A percentile compares a stretch with the other conserved stretches of the same genome.
phyloP scores from a whole-genome alignment of 257 asterid genomes.

The Dorcoceras hygrometricum region DNA sequence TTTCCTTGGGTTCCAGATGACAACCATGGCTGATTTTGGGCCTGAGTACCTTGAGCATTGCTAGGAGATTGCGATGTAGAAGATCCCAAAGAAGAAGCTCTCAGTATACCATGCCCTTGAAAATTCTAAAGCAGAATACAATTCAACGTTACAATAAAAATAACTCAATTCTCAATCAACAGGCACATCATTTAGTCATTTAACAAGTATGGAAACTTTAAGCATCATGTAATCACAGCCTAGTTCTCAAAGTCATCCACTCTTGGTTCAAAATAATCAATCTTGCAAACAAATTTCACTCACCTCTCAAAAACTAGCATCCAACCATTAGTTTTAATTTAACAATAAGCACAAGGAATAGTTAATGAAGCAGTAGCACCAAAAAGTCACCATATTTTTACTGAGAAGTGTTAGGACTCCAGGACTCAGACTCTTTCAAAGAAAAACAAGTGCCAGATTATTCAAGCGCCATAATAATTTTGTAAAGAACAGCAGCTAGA shows the following conservation, averaged over 20 bases:
- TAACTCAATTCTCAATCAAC: slow-evolving; percentile 7
- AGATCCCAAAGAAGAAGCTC: slow-evolving; percentile 60
- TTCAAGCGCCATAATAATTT: not conserved
- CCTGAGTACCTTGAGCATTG: slow-evolving; percentile 46
- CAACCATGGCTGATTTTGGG: slow-evolving; percentile 84
- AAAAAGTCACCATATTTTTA: slow-evolving; percentile 5
- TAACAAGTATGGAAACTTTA: slow-evolving; percentile 2
- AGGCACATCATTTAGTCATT: not conserved
- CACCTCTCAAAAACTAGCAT: not conserved
- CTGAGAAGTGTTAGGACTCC: slow-evolving; percentile 15
- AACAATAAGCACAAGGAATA: slow-evolving; percentile 1
- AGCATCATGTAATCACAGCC: not conserved
- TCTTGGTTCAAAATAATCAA: not conserved
- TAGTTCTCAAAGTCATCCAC: slow-evolving; percentile 17
- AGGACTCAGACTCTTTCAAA: not conserved
- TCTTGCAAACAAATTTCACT: not conserved
- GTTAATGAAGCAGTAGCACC: not conserved
- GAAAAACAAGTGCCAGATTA: not conserved
- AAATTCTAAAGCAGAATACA: slow-evolving; percentile 43
- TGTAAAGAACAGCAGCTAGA: not conserved
- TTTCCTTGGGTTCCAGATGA: slow-evolving; percentile 69
- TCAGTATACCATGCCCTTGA: slow-evolving; percentile 73
- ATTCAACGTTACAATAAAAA: slow-evolving; percentile 13
- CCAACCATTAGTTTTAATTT: not conserved
- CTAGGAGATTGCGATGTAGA: slow-evolving; percentile 55